A percentile compares a stretch with the other conserved stretches of the same genome.
Conservation (phyloP, 2,329 filamentous ascomycete species). For the Trichophyton schoenleinii region DNA sequence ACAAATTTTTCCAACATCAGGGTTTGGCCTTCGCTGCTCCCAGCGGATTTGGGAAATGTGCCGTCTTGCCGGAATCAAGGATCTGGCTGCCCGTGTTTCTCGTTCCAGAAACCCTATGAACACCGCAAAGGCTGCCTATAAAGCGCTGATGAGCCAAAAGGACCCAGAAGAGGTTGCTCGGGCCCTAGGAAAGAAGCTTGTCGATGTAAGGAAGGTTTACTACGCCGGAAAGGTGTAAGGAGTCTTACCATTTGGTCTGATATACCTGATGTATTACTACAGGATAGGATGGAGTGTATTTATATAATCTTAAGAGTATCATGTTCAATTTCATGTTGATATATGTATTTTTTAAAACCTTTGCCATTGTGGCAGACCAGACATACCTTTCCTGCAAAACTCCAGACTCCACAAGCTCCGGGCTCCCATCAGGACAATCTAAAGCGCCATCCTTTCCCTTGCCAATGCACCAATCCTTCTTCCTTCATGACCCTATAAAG, state of each 20-base stretch:
- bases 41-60: slow-evolving; percentile 91
- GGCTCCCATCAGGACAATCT: background rate
- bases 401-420: background rate
- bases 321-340: background rate
- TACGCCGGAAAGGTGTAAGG: slow-evolving; percentile 54
- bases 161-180: slow-evolving; percentile 82
- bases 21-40: slow-evolving; percentile 86
- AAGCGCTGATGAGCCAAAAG: slow-evolving; percentile 70
- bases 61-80: slow-evolving; percentile 70
- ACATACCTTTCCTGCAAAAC: background rate
- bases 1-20: slow-evolving; percentile 24
- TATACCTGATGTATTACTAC: background rate
- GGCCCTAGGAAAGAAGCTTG: slow-evolving; percentile 83
- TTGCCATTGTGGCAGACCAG: background rate
- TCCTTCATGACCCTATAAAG: background rate
- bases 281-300: slow-evolving; percentile 1
- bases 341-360: background rate
- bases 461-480: background rate
- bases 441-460: background rate
- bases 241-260: background rate
- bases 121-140: slow-evolving; percentile 78
- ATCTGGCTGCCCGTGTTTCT: slow-evolving; percentile 70
- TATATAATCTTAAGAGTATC: background rate
- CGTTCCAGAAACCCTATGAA: slow-evolving; percentile 95
- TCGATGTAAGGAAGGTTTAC: slow-evolving; percentile 94